Evolutionary conservation across 2,329 filamentous ascomycete genomes (phyloP), one percentile per base, ranked within the genome.

Genomic region (Aspergillus sp.): DNA sequence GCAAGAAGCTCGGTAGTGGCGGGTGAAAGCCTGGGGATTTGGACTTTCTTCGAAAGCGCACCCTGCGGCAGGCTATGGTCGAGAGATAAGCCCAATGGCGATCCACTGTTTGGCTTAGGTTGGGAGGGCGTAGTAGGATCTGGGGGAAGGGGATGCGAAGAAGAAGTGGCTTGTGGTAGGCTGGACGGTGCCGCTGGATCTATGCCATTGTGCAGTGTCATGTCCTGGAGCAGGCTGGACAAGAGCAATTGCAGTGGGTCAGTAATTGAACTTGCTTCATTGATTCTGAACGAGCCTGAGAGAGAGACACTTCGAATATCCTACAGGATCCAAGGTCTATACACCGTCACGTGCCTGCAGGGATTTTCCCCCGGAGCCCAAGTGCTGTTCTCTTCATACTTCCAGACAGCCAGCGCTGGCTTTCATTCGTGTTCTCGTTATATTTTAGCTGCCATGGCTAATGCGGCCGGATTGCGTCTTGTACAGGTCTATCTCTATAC

Each of bases 141-240:
- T 19, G 39, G 32, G 24, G 34, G 30, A 30, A 41, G 38, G 35
- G 43, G 26, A 33, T 33, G 39, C n/a, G 32, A 30, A 22, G n/a
- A n/a, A n/a, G n/a, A n/a, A n/a, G n/a, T n/a, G n/a, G n/a, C 29
- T 24, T n/a, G 22, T 24, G 22, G n/a, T 24, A n/a, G 22, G 22
- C 39, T 31, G 31, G 37, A 31, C 33, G 39, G 35, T 39, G 42
- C 36, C 36, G 43, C 37, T 34, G 40, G 34, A 34, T 47, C 44
- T 46, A 49, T 43, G 45, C 40, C 47, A 47, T 49, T 36, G 38
- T 48, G 40, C 41, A 36, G 37, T 47, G 48, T 42, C 46, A 51
- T 49, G 16, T 42, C 42, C 44, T 41, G 26, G 17, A 24, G 7
- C 20, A 16, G 12, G 17, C 30, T 19, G 15, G 22, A 30, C 31